These are phyloP conservation scores for Ochetophila trinervis DNA, from an alignment of 306 rosid genomes.

Conservation along the genomic window DNA sequence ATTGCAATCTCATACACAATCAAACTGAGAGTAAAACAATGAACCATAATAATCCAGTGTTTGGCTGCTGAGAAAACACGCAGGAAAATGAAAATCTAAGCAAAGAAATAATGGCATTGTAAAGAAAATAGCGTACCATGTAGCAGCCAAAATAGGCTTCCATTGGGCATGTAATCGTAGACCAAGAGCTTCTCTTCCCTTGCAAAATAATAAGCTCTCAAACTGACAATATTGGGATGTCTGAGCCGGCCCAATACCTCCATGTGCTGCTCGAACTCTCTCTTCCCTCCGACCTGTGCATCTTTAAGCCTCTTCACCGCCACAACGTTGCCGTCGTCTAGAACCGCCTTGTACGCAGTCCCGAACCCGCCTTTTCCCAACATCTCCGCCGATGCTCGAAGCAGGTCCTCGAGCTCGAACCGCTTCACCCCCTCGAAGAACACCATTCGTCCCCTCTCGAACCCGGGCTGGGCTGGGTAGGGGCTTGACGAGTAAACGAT, in stretches of 20 bases:
- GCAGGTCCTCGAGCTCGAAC: conserved; percentile 78
- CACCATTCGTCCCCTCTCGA: conserved; percentile 65
- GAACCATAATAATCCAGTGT: not conserved
- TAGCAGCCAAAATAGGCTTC: conserved; percentile 78
- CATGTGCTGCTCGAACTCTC: conserved; percentile 76
- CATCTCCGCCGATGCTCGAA: conserved; percentile 89
- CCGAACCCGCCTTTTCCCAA: conserved; percentile 86
- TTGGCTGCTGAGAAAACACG: conserved; percentile 23
- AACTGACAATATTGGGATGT: conserved; percentile 51
- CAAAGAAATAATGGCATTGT: not conserved
- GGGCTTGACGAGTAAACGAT: conserved; percentile 84
- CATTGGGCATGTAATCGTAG: conserved; percentile 78
- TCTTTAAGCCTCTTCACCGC: conserved; percentile 86
- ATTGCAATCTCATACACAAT: too few relatives aligned
- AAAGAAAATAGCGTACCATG: conserved; percentile 49
- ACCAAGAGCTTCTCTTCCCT: conserved; percentile 76
- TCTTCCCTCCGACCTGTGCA: conserved; percentile 61
- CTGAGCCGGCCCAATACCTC: conserved; percentile 56
- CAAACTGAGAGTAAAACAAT: not conserved
- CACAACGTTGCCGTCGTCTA: conserved; percentile 77
- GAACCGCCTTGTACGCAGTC: conserved; percentile 77
- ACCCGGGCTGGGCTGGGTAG: conserved; percentile 55
- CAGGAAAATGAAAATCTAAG: conserved; percentile 1
- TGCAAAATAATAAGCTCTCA: conserved; percentile 78
- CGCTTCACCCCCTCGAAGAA: conserved; percentile 70